Evolutionary conservation across 1,284 basidiomycete species (phyloP), one percentile per base, ranked within the genome.

Genomic region (Moniliophthora roreri): DNA sequence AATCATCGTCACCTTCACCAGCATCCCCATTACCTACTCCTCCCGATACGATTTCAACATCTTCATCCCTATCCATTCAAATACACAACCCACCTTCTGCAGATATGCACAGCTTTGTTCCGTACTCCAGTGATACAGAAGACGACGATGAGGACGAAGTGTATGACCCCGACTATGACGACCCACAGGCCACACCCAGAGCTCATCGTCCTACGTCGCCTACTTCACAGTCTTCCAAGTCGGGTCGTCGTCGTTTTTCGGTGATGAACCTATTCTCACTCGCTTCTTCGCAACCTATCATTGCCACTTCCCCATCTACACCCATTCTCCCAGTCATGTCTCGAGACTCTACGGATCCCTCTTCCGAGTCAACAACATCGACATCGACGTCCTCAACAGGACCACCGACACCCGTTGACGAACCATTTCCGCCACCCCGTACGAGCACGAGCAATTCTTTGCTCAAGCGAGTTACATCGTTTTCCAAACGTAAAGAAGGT

Each of bases 201-300:
- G 51, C 57, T 9, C 16, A 34, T 6, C 44, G 51, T 23, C 26
- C 26, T 36, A 21, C 23, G 28, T 54, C 52, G 13, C 52, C 57
- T 7, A 36, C 55, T 21, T 37, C 57, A 15, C 32, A 15, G 18
- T 40, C 46, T 15, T 38, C 48, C 2, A 50, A 34, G 39, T 9
- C 47, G 11, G 51, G 41, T 16, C 51, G 53, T 24, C 54, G 52
- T 15, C 54, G 58, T 34, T 59, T 59, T 44, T 59, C 58, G 38
- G 58, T 59, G 16, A 37, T 59, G 20, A 59, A 51, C 23, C 52
- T 59, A 16, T 59, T 59, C 35, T 51, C 54, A 15, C 47, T 53
- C 37, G 44, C 51, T 36, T 52, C 52, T 18, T 20, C 35, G 37
- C 23, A 48, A 34, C 32, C 48, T 40, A 11, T 48, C 8, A 37